phyloP scores from a whole-genome alignment of 768 basidiomycete species.

The Cyclocybe cylindracea region DNA sequence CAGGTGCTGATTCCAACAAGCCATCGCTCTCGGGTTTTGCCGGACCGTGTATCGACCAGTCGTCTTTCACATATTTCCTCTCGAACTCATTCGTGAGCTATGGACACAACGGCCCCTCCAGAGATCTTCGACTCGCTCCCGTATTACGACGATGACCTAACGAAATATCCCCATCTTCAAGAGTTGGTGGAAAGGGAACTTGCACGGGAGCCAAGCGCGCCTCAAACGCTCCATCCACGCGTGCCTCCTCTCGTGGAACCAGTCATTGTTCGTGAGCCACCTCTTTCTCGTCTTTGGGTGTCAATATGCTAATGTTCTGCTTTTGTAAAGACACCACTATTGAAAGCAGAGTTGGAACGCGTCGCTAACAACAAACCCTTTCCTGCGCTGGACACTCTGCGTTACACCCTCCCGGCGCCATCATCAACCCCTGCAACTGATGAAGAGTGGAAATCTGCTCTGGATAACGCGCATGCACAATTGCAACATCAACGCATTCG shows the following conservation, averaged over 20 bases:
- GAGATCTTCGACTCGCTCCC: conserved; percentile 84
- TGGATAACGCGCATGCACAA: conserved; percentile 79
- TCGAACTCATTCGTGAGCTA: conserved; percentile 13
- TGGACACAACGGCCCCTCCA: conserved; percentile 14
- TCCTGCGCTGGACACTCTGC: conserved; percentile 65
- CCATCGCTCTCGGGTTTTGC: conserved; percentile 33
- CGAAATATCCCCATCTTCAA: conserved; percentile 67
- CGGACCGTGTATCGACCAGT: conserved; percentile 23
- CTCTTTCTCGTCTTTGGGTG: not conserved
- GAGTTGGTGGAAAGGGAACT: conserved; percentile 79
- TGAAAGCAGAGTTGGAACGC: conserved; percentile 74
- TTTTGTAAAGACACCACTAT: conserved; percentile 62
- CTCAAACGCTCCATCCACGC: conserved; percentile 66
- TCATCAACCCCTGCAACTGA: conserved; percentile 61
- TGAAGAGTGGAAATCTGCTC: conserved; percentile 73
- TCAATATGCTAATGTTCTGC: not conserved
- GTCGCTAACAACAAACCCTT: conserved; percentile 69
- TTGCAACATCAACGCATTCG: conserved; percentile 83
- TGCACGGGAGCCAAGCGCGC: conserved; percentile 61
- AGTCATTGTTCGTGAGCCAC: conserved; percentile 64
- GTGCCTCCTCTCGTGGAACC: conserved; percentile 67
- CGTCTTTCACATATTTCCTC: conserved; percentile 1
- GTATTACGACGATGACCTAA: conserved; percentile 93
- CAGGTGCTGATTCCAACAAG: conserved; percentile 9
- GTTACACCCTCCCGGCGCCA: conserved; percentile 77